Percentiles rank a stretch among this genome's conserved stretches.
Conservation (phyloP, 1,284 basidiomycete genomes). For the Leucoagaricus sp. region DNA sequence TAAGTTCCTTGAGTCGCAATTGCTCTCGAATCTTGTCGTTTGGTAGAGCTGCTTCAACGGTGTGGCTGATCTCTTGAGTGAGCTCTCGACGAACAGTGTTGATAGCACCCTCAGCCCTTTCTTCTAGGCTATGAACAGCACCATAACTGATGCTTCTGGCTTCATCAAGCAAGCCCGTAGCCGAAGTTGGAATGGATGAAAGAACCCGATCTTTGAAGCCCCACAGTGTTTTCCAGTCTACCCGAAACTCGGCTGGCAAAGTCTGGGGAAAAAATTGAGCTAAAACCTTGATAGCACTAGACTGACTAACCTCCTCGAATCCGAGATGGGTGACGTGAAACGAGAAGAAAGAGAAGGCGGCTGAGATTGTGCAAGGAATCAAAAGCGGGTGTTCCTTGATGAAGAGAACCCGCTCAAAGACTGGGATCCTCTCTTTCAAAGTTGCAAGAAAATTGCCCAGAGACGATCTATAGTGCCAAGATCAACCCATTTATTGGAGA, state of each 20-base stretch:
- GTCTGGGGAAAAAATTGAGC: not conserved
- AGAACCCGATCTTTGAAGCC: not conserved
- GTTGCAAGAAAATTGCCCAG: not conserved
- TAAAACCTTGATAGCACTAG: not conserved
- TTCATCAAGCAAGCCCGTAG: slow-evolving; percentile 2
- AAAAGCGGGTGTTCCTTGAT: slow-evolving; percentile 28
- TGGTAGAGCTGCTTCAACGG: not conserved
- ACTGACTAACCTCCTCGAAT: slow-evolving; percentile 1
- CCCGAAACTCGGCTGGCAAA: slow-evolving; percentile 4
- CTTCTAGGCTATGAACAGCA: not conserved
- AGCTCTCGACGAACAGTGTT: not conserved
- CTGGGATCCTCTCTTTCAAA: slow-evolving; percentile 5
- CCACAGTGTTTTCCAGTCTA: slow-evolving; percentile 7
- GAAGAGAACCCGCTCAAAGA: slow-evolving; percentile 38
- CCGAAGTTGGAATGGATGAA: not conserved
- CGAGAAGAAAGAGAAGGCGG: slow-evolving; percentile 7
- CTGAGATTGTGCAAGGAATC: slow-evolving; percentile 25
- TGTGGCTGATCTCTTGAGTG: not conserved
- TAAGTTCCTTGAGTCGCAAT: not conserved
- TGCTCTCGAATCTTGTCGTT: not conserved
- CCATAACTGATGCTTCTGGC: not conserved
- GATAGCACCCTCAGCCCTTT: not conserved
- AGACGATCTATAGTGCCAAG: slow-evolving; percentile 2
- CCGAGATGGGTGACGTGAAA: slow-evolving; percentile 7
- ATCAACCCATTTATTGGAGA: not conserved